phyloP scores from a whole-genome alignment of 257 asterid genomes.

The Perilla frutescens region DNA sequence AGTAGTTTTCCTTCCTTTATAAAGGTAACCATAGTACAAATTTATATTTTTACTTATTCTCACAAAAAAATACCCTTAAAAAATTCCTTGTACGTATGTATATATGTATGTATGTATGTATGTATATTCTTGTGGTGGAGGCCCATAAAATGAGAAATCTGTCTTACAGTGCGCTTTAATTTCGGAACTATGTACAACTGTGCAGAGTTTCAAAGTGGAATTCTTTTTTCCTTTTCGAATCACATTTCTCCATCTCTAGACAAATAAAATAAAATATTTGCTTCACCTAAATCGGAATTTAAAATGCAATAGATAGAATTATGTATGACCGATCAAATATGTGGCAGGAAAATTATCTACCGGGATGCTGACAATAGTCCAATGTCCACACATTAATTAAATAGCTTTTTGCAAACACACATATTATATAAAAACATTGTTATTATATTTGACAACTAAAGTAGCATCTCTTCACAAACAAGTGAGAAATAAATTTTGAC shows the following conservation, averaged over 20 bases:
- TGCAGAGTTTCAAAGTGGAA: neutral
- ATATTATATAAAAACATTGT: neutral
- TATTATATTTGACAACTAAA: slow-evolving; percentile 23
- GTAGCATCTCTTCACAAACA: slow-evolving; percentile 24
- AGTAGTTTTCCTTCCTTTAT: too few relatives aligned
- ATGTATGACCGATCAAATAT: neutral
- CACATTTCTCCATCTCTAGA: slow-evolving; percentile 8
- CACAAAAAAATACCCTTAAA: too few relatives aligned
- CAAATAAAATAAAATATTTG: neutral
- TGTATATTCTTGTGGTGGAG: too few relatives aligned
- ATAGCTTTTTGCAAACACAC: neutral
- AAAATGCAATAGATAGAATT: neutral
- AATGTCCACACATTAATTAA: neutral
- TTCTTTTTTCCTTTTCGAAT: neutral
- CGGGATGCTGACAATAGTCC: neutral
- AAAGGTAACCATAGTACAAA: too few relatives aligned
- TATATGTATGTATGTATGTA: too few relatives aligned
- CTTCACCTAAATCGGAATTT: slow-evolving; percentile 2
- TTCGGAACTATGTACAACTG: neutral
- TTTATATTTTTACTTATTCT: too few relatives aligned
- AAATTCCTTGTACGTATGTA: too few relatives aligned
- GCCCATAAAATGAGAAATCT: too few relatives aligned
- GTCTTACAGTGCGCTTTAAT: neutral
- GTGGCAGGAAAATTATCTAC: neutral
- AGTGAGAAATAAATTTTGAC: neutral